phyloP scores from a whole-genome alignment of 768 basidiomycete species.

The Tricholomella constricta region DNA sequence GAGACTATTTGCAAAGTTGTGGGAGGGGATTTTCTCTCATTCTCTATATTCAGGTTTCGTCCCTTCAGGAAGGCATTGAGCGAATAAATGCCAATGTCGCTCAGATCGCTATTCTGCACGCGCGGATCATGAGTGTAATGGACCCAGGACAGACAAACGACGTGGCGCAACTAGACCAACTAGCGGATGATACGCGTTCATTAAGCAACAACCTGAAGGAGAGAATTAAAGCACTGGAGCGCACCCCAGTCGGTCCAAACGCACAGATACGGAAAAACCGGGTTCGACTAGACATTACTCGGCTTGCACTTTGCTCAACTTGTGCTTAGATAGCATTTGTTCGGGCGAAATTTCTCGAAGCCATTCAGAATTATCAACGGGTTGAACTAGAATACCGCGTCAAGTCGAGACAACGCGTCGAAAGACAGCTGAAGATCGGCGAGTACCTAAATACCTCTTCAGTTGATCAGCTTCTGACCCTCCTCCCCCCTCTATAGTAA shows the following conservation, averaged over 20 bases:
- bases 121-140: conserved; percentile 38
- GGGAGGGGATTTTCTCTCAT: background rate
- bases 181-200: conserved; percentile 60
- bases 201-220: conserved; percentile 59
- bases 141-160: conserved; percentile 31
- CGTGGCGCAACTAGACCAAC: conserved; percentile 49
- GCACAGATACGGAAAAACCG: conserved; percentile 41
- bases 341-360: conserved; percentile 72
- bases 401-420: conserved; percentile 66
- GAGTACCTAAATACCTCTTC: conserved; percentile 8
- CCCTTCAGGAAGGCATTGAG: conserved; percentile 43
- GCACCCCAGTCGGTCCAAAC: conserved; percentile 30
- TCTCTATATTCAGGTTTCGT: conserved; percentile 32
- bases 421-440: conserved; percentile 81
- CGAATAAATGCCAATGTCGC: conserved; percentile 39
- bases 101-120: conserved; percentile 38
- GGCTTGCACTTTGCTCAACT: background rate
- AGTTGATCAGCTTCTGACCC: background rate
- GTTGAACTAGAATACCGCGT: conserved; percentile 72
- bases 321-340: conserved; percentile 55
- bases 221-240: conserved; percentile 58
- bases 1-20: conserved; percentile 1
- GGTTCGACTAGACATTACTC: conserved; percentile 23
- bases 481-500: conserved; percentile 51
- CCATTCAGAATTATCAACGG: conserved; percentile 75